Percentiles rank a stretch among this genome's conserved stretches.
phyloP scores from a whole-genome alignment of 352 stramenopile species.

The Pythium dissimile region DNA sequence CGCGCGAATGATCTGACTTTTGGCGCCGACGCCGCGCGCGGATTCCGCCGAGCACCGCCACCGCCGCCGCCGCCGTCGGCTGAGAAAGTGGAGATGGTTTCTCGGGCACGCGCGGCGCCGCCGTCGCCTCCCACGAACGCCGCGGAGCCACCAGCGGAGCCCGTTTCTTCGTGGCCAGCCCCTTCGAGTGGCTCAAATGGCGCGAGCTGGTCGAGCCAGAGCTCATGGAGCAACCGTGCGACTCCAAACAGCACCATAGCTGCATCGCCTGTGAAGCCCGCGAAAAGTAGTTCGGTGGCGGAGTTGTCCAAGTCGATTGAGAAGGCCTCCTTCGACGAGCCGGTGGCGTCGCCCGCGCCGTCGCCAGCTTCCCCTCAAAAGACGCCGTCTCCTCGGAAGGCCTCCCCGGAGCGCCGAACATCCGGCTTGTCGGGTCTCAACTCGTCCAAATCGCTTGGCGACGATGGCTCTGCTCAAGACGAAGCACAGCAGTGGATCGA shows the following conservation, averaged over 20 bases:
- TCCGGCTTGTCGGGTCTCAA: conserved; percentile 34
- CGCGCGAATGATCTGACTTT: conserved; percentile 73
- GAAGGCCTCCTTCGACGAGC: conserved; percentile 27
- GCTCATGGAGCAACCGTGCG: conserved; percentile 1
- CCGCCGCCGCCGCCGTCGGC: conserved; percentile 66
- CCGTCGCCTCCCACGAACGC: conserved; percentile 1
- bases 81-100: conserved; percentile 68
- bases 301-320: conserved; percentile 41
- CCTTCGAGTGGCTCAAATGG: conserved; percentile 17
- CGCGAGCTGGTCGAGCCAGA: conserved; percentile 7
- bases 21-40: conserved; percentile 56
- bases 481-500: conserved; percentile 83
- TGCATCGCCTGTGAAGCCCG: conserved; percentile 21
- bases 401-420: neutral
- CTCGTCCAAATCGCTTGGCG: conserved; percentile 15
- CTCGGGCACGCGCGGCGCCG: conserved; percentile 41
- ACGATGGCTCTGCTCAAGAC: conserved; percentile 21
- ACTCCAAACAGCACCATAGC: neutral
- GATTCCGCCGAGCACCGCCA: conserved; percentile 48
- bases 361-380: conserved; percentile 2
- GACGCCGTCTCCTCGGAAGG: conserved; percentile 10
- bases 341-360: neutral
- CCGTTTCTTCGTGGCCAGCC: conserved; percentile 14
- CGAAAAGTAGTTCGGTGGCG: conserved; percentile 39
- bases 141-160: neutral